A percentile compares a stretch with the other conserved stretches of the same genome.
Evolutionary conservation across 2,329 filamentous ascomycete species (phyloP).

Genomic region (Aspergillus pseudoglaucus): DNA sequence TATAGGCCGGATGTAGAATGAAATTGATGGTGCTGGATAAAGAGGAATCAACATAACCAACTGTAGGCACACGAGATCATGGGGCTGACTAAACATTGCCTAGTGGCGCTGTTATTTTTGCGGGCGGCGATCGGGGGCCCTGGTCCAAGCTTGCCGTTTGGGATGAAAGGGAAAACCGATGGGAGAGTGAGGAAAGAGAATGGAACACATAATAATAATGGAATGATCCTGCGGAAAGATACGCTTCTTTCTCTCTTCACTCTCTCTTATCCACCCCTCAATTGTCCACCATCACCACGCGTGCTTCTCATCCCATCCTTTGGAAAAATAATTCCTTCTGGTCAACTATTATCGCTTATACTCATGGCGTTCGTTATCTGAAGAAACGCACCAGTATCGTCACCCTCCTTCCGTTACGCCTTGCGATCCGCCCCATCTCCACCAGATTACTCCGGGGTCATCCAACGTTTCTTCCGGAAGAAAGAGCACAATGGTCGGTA

Average conservation of each 20-base stretch:
- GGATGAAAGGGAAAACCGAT: not conserved
- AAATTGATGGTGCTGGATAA: too few relatives aligned
- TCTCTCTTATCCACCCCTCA: not conserved
- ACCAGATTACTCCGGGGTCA: not conserved
- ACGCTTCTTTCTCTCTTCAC: too few relatives aligned
- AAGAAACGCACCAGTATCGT: not conserved
- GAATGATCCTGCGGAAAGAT: too few relatives aligned
- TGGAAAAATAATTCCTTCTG: too few relatives aligned
- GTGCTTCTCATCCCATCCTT: too few relatives aligned
- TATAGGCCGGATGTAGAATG: too few relatives aligned
- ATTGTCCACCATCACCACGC: not conserved
- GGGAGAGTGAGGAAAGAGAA: not conserved
- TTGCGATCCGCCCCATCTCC: not conserved
- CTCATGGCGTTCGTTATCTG: not conserved
- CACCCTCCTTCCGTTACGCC: not conserved
- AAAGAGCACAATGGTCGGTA: constrained; percentile 52
- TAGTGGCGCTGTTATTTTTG: not conserved
- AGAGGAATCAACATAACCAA: too few relatives aligned
- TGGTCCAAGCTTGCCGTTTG: not conserved
- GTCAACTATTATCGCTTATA: not conserved
- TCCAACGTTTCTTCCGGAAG: not conserved
- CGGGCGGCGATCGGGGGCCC: not conserved
- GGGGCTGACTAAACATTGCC: not conserved
- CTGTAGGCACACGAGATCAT: too few relatives aligned
- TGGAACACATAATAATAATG: not conserved